phyloP scores from a whole-genome alignment of 495 filamentous ascomycete species.

The Lasiosphaeria miniovina region DNA sequence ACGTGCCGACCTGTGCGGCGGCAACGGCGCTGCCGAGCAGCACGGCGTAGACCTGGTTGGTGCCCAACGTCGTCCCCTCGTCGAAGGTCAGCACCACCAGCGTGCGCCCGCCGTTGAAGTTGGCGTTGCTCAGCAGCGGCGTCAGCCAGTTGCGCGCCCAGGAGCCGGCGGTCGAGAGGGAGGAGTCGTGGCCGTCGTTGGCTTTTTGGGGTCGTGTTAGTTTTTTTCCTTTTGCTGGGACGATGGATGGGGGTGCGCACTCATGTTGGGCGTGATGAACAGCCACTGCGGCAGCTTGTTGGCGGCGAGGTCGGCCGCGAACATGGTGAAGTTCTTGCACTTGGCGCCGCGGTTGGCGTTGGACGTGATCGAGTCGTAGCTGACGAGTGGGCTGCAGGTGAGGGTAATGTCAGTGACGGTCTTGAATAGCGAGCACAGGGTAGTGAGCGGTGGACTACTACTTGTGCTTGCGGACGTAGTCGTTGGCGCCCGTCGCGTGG shows the following conservation, averaged over 20 bases:
- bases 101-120: conserved; percentile 63
- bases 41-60: conserved; percentile 59
- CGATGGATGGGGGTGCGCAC: not conserved
- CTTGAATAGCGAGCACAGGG: not conserved
- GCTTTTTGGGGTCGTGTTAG: conserved; percentile 9
- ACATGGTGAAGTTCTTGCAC: conserved; percentile 67
- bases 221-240: not conserved
- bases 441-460: not conserved
- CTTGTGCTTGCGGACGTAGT: conserved; percentile 52
- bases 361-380: conserved; percentile 57
- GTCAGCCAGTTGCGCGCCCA: conserved; percentile 61
- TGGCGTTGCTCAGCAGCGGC: conserved; percentile 59
- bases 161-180: conserved; percentile 56
- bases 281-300: conserved; percentile 66
- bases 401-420: conserved; percentile 27
- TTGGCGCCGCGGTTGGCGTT: conserved; percentile 54
- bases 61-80: conserved; percentile 54
- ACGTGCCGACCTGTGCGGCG: conserved; percentile 55
- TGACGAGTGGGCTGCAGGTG: conserved; percentile 43
- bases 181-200: conserved; percentile 64
- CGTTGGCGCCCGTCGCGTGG: conserved; percentile 28
- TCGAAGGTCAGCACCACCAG: conserved; percentile 72
- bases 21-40: conserved; percentile 67
- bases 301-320: conserved; percentile 56
- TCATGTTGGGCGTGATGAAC: conserved; percentile 76